Evolutionary conservation across 164 flowering plant species (phyloP).

Genomic region (Chloranthus sessilifolius): DNA sequence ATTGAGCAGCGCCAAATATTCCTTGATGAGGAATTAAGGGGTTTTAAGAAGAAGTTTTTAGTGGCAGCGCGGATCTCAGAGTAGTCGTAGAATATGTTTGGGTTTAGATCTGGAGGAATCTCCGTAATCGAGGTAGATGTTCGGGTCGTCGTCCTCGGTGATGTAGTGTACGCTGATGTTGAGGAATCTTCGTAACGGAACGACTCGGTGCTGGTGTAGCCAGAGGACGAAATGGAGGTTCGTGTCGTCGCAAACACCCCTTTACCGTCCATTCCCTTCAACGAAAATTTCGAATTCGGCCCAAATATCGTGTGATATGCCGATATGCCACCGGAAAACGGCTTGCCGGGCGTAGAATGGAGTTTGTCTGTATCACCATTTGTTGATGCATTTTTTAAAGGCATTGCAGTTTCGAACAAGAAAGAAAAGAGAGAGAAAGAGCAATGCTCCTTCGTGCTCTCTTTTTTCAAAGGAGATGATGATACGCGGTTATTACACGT

Average conservation of each 20-base stretch:
- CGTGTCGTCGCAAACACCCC: too few relatives aligned
- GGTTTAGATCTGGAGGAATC: conserved; percentile 27
- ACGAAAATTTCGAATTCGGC: too few relatives aligned
- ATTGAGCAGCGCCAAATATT: conserved; percentile 65
- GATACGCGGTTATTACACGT: too few relatives aligned
- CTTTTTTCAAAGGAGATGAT: too few relatives aligned
- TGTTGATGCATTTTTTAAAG: too few relatives aligned
- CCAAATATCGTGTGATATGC: too few relatives aligned
- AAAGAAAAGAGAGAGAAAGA: too few relatives aligned
- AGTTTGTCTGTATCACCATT: too few relatives aligned
- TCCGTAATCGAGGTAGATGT: conserved; percentile 29
- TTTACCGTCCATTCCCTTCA: neutral
- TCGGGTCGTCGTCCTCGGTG: conserved; percentile 16
- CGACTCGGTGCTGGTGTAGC: neutral
- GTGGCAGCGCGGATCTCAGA: conserved; percentile 51
- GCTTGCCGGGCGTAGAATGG: too few relatives aligned
- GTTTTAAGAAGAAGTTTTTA: conserved; percentile 36
- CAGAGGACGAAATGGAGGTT: neutral
- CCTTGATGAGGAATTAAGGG: conserved; percentile 40
- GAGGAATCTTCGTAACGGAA: conserved; percentile 12
- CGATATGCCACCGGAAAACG: too few relatives aligned
- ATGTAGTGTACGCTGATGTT: conserved; percentile 21
- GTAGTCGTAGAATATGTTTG: conserved; percentile 44
- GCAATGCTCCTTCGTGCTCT: too few relatives aligned
- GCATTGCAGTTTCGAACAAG: too few relatives aligned